Evolutionary conservation across 371 early-diverging fungal species (phyloP), one percentile per base, ranked within the genome.

Genomic region (Rhizopus delemar): DNA sequence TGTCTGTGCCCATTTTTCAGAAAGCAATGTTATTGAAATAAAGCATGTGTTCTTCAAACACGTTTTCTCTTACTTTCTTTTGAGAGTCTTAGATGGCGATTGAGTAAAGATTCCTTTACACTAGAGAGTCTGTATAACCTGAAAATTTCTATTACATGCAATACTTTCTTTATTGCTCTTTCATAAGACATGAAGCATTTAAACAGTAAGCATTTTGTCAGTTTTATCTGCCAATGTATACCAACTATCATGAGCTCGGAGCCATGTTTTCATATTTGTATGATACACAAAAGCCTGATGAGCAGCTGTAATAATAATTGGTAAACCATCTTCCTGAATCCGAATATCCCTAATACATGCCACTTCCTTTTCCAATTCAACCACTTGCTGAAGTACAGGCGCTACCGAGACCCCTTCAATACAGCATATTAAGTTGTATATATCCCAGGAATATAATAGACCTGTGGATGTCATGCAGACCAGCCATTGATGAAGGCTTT

Each of bases 251-350:
- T 77, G 81, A 8, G 92, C 77, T 22, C 88, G 79, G 38, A 88
- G 65, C 94, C 94, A 95, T 9, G 70, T 62, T 53, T 80, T 80
- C 88, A 93, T 86, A 13, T 64, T 69, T 5, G 70, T 51, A 60
- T 89, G 86, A 65, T 90, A 94, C 2, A 83, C 73, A 68, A 81
- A 94, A 22, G 86, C 85, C 46, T 90, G 86, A 5, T 87, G 86
- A 31, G 83, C 74, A 12, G 89, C 84, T 0, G 92, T 86, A 15
- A 86, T 79, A 4, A 96, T 59, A 2, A 93, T 56, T 0, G 93
- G 92, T 6, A 84, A 59, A 0, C 95, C 94, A n/a, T 89, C 83
- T 7, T 71, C 64, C 8, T 83, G 74, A 5, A 91, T 72, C 7
- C 81, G 73, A 8, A 86, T 84, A 35, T 84, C 79, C 12, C 76